Percentiles rank a stretch among this genome's conserved stretches.
phyloP scores from a whole-genome alignment of 192 early-diverging fungal species.

The Coemansia sp. region DNA sequence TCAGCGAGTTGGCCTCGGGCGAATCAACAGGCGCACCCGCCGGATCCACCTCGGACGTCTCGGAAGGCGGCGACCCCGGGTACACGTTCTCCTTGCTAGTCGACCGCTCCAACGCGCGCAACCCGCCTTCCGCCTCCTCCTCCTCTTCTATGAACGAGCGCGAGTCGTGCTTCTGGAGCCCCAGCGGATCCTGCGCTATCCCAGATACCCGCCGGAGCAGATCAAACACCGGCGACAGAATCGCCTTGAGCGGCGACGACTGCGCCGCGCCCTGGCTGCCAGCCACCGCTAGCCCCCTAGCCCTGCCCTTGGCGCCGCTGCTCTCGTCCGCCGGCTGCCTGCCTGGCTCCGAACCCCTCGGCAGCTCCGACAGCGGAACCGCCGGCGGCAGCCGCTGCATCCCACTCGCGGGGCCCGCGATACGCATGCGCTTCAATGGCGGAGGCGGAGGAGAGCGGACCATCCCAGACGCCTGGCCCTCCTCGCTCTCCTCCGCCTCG shows the following conservation, averaged over 20 bases:
- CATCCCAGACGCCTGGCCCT: too few species aligned
- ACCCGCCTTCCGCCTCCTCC: conserved; percentile 4
- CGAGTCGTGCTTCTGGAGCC: conserved; percentile 23
- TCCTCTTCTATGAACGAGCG: neutral
- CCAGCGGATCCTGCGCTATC: conserved; percentile 28
- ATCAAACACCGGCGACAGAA: conserved; percentile 42
- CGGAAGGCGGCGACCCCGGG: neutral
- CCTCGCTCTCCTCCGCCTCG: neutral
- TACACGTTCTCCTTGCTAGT: conserved; percentile 1
- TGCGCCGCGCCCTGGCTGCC: neutral
- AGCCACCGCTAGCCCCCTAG: neutral
- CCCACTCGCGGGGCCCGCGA: too few species aligned
- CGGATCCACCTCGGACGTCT: conserved; percentile 8
- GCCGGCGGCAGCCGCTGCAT: too few species aligned
- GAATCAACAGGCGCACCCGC: conserved; percentile 23
- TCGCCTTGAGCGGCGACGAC: conserved; percentile 49
- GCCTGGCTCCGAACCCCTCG: neutral
- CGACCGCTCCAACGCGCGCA: neutral
- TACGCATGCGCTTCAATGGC: conserved; percentile 1
- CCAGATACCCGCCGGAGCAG: conserved; percentile 52
- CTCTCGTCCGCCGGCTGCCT: neutral
- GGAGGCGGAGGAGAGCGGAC: neutral
- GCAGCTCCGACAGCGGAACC: too few species aligned
- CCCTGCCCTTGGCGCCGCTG: neutral
- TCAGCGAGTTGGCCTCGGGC: conserved; percentile 39